Conservation (phyloP, 1,284 basidiomycete genomes). For the Ustilago cynodontis region DNA sequence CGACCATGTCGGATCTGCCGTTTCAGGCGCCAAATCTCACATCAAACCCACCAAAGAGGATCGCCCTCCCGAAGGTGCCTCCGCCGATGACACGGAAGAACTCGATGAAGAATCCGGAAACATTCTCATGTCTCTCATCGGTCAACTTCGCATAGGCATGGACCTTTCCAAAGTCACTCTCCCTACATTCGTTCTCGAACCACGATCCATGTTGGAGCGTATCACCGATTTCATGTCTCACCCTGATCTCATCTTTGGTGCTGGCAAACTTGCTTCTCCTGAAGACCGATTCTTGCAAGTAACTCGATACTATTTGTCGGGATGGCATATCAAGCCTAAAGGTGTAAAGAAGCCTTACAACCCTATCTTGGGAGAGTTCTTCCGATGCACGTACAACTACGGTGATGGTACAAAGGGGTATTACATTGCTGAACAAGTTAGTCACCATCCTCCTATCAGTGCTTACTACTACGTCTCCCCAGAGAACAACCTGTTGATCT, state of each 20-base stretch:
- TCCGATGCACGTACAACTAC: slow-evolving; percentile 95
- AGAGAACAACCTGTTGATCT: slow-evolving; percentile 81
- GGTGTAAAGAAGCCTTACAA: slow-evolving; percentile 99
- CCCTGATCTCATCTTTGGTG: slow-evolving; percentile 95
- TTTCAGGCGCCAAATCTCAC: slow-evolving; percentile 55
- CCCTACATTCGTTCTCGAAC: slow-evolving; percentile 69
- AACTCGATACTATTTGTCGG: slow-evolving; percentile 94
- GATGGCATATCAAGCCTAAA: slow-evolving; percentile 99
- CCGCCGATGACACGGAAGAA: slow-evolving; percentile 69
- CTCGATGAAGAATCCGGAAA: slow-evolving; percentile 71
- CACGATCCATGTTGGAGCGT: slow-evolving; percentile 68
- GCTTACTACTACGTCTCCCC: slow-evolving; percentile 97
- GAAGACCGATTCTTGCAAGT: slow-evolving; percentile 93
- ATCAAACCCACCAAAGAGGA: slow-evolving; percentile 63
- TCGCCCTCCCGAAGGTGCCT: slow-evolving; percentile 65
- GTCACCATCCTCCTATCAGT: slow-evolving; percentile 93
- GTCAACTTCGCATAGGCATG: slow-evolving; percentile 91
- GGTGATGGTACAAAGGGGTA: slow-evolving; percentile 89
- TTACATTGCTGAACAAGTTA: slow-evolving; percentile 94
- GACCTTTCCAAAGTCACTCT: slow-evolving; percentile 89
- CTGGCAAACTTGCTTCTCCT: slow-evolving; percentile 80
- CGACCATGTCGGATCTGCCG: slow-evolving; percentile 63
- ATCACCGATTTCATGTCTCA: slow-evolving; percentile 95
- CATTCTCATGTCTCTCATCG: slow-evolving; percentile 75
- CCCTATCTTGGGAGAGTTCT: slow-evolving; percentile 96